Conservation (phyloP, 805 yeast species). For the Myxozyma melibiosi region DNA sequence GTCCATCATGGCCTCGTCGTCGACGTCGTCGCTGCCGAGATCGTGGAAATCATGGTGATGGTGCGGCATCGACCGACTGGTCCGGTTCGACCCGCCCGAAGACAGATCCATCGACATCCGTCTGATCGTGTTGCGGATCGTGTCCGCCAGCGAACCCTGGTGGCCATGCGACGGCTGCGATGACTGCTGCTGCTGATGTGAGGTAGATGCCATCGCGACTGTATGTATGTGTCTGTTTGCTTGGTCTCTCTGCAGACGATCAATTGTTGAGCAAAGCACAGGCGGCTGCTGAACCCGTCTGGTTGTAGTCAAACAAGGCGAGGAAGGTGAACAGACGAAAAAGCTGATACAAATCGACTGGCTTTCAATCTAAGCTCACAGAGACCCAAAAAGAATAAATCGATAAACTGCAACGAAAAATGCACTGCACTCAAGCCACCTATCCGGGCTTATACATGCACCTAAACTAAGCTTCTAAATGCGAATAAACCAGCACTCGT, state of each 20-base stretch:
- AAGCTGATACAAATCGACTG: not conserved
- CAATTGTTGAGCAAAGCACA: no score
- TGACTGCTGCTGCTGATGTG: slow-evolving; percentile 6
- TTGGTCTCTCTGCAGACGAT: no score
- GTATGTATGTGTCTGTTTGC: no score
- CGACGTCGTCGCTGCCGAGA: slow-evolving; percentile 21
- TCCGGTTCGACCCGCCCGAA: not conserved
- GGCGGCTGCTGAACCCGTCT: no score
- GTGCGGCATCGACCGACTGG: slow-evolving; percentile 17
- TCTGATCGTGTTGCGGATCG: slow-evolving; percentile 33
- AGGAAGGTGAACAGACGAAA: not conserved
- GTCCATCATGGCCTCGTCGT: slow-evolving; percentile 9
- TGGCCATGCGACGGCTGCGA: slow-evolving; percentile 5
- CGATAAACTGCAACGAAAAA: no score
- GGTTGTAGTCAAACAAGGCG: no score
- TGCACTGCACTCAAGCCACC: no score
- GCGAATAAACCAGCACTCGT: no score
- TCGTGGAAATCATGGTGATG: slow-evolving; percentile 34
- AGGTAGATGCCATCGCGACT: slow-evolving; percentile 8
- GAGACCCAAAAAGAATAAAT: no score
- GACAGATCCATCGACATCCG: slow-evolving; percentile 28
- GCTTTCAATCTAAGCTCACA: no score
- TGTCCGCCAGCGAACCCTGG: slow-evolving; percentile 21
- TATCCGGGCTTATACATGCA: no score
- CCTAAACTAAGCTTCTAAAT: no score